Conservation (phyloP, 345 rosid species). For the Salix dunnii region DNA sequence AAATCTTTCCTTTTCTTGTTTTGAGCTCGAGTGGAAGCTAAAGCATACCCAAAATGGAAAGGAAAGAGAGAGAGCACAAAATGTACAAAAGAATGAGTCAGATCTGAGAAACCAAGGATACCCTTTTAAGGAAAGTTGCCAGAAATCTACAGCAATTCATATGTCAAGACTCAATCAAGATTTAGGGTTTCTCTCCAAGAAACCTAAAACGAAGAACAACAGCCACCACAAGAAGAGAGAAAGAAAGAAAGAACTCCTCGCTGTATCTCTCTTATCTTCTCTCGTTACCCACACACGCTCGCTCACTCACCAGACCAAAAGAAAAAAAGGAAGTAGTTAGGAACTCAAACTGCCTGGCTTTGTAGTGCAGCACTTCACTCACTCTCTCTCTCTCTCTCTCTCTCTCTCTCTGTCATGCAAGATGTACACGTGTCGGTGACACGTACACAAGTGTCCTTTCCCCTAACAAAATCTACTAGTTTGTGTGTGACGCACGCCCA, state of each 20-base stretch:
- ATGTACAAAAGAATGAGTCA: conserved; percentile 29
- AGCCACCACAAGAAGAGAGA: neutral
- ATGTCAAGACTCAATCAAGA: neutral
- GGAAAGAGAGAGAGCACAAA: conserved; percentile 1
- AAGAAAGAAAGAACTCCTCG: neutral
- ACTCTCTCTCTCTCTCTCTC: neutral
- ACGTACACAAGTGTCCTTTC: conserved; percentile 20
- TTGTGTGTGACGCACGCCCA: neutral
- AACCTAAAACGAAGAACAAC: neutral
- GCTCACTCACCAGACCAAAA: neutral
- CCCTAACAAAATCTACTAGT: conserved; percentile 28
- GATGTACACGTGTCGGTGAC: conserved; percentile 52
- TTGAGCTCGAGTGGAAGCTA: neutral
- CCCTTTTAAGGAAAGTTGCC: conserved; percentile 38
- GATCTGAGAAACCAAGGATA: conserved; percentile 43
- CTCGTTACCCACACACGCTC: neutral
- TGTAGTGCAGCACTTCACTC: neutral
- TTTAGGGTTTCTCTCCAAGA: conserved; percentile 31
- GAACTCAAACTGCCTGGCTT: neutral
- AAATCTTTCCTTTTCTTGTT: neutral
- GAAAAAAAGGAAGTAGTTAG: neutral
- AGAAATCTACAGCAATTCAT: conserved; percentile 17
- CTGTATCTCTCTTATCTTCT: neutral
- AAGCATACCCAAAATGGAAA: neutral
- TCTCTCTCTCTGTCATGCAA: conserved; percentile 42